Evolutionary conservation across 257 asterid genomes (phyloP), one percentile per base, ranked within the genome.

Genomic region (Solanum boliviense): DNA sequence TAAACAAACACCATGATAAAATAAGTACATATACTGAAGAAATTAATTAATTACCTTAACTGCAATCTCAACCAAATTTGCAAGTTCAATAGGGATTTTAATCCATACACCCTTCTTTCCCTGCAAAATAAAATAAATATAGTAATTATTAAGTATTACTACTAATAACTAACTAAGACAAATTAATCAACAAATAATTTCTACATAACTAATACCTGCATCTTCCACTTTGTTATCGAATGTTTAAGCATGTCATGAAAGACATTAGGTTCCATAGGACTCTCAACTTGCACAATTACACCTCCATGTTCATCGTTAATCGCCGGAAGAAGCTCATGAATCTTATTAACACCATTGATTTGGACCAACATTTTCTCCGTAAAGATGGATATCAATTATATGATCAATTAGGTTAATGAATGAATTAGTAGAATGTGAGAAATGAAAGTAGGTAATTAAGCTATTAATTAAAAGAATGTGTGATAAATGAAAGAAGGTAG

Each of bases 51-150:
- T 85, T 90, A 94, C 98, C 97, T 94, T 90, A 35, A 94, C 95
- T 39, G 91, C 93, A 88, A 89, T 86, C 91, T 95, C 95, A 90
- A 93, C 90, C 46, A 95, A 95, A 91, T 90, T 92, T 88, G 87
- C 93, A 38, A 94, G 93, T 85, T 91, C 81, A 89, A 94, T 92
- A 16, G 96, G 97, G 75, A 95, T 18, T 83, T 95, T 94, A 88
- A 95, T 89, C 97, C 98, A 95, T 25, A 94, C 93, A n/a, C 96
- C 98, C 91, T 92, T 95, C 93, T 94, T 95, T 20, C 94, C 97
- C 98, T 95, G 92, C 91, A 90, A 72, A 13, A 87, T 65, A 78
- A 85, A 34, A 74, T 10, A 74, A 20, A 29, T 13, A 68, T 52
- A 52, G 60, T 35, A 73, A 73, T 35, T 34, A 20, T 73, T 73